Conservation (phyloP, 768 basidiomycete genomes). For the Trametes maxima region DNA sequence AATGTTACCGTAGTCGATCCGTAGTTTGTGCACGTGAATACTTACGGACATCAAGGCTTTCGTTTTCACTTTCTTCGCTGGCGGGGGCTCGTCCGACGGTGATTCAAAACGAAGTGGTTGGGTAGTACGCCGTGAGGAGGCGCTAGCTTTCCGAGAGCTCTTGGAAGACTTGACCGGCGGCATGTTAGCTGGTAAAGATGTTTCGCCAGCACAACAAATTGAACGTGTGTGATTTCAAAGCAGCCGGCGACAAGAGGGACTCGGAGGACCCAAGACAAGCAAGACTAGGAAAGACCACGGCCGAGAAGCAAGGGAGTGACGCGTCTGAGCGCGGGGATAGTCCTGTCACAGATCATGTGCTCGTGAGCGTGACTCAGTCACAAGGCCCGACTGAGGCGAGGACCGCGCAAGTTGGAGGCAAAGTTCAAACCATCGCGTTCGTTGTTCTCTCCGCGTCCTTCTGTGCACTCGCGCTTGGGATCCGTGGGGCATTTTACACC, state of each 20-base stretch:
- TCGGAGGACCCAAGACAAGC: too few relatives aligned
- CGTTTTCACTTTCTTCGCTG: slow-evolving; percentile 29
- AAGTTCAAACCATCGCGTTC: too few relatives aligned
- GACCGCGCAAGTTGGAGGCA: too few relatives aligned
- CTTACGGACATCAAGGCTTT: slow-evolving; percentile 29
- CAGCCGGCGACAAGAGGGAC: not conserved
- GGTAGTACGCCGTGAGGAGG: slow-evolving; percentile 5
- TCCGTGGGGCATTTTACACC: not conserved
- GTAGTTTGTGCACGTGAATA: not conserved
- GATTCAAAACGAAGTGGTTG: slow-evolving; percentile 3
- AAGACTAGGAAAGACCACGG: too few relatives aligned
- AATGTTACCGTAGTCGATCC: not conserved
- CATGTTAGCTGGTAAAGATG: not conserved
- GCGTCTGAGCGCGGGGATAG: too few relatives aligned
- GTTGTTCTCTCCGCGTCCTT: too few relatives aligned
- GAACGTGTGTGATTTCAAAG: not conserved
- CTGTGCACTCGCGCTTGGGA: not conserved
- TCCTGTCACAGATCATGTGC: too few relatives aligned
- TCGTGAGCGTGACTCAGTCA: too few relatives aligned
- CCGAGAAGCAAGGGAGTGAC: too few relatives aligned
- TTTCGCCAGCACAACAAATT: not conserved
- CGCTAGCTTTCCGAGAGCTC: not conserved
- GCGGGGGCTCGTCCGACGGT: slow-evolving; percentile 16
- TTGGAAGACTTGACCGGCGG: slow-evolving; percentile 5
- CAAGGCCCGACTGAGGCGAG: too few relatives aligned